A percentile compares a stretch with the other conserved stretches of the same genome.
phyloP scores from a whole-genome alignment of 2,329 filamentous ascomycete species.

The Sclerotiophoma versabilis region DNA sequence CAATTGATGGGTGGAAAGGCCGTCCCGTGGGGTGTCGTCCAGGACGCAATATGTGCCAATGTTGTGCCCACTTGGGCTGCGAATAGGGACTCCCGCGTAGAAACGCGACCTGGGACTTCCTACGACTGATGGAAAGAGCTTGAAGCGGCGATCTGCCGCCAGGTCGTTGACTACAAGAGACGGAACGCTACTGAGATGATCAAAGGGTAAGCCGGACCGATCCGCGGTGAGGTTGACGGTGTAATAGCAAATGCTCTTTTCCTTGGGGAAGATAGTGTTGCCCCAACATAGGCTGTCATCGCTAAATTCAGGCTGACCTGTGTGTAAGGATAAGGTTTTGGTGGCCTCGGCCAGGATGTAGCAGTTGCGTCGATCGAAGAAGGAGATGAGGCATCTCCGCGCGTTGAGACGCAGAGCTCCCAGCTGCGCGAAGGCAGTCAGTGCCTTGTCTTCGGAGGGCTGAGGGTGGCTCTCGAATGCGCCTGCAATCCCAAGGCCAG shows the following conservation, averaged over 20 bases:
- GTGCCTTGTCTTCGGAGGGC: constrained; percentile 43
- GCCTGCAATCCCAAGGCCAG: constrained; percentile 11
- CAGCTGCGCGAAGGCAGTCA: constrained; percentile 49
- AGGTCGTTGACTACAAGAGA: constrained; percentile 45
- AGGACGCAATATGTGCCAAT: constrained; percentile 68
- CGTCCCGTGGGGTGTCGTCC: constrained; percentile 63
- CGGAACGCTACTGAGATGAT: constrained; percentile 29
- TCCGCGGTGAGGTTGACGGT: constrained; percentile 41
- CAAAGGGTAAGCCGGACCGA: constrained; percentile 19
- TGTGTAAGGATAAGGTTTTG: constrained; percentile 37
- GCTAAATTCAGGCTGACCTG: constrained; percentile 32
- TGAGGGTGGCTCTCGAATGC: constrained; percentile 2
- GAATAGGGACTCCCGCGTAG: constrained; percentile 68
- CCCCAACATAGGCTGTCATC: constrained; percentile 46
- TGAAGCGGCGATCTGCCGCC: constrained; percentile 48
- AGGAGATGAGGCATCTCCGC: constrained; percentile 47
- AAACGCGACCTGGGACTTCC: constrained; percentile 51
- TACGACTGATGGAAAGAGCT: constrained; percentile 42
- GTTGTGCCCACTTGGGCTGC: constrained; percentile 62
- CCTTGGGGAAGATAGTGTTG: constrained; percentile 42
- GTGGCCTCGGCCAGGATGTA: constrained; percentile 49
- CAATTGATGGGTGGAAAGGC: constrained; percentile 57
- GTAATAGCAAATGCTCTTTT: constrained; percentile 44
- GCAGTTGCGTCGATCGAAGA: constrained; percentile 49
- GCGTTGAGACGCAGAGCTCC: constrained; percentile 48